phyloP scores from a whole-genome alignment of 2,329 filamentous ascomycete species.

The Zalaria obscura region DNA sequence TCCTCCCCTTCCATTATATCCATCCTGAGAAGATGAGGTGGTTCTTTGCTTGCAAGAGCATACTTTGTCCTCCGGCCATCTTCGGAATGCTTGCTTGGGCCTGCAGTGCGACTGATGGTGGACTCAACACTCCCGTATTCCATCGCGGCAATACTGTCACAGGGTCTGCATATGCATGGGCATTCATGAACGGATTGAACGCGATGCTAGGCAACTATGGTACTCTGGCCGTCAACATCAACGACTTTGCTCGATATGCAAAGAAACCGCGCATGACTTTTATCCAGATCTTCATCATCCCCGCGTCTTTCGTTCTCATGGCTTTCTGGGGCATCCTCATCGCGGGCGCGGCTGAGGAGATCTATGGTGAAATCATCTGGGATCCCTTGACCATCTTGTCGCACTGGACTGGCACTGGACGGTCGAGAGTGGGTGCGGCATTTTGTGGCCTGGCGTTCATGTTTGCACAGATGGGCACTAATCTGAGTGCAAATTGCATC shows the following conservation, averaged over 20 bases:
- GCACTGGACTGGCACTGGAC: conserved; percentile 9
- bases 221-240: conserved; percentile 12
- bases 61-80: conserved; percentile 10
- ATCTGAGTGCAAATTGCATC: conserved; percentile 12
- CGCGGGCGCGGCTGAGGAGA: conserved; percentile 9
- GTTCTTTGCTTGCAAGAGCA: conserved; percentile 11
- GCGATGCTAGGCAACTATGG: conserved; percentile 14
- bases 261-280: conserved; percentile 5
- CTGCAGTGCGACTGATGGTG: conserved; percentile 8
- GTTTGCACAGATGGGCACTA: conserved; percentile 7
- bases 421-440: conserved; percentile 10
- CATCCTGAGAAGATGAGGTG: conserved; percentile 9
- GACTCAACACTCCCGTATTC: conserved; percentile 10
- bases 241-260: conserved; percentile 11
- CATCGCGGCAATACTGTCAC: conserved; percentile 10
- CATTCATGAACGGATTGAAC: conserved; percentile 17
- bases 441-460: conserved; percentile 9
- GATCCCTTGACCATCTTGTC: conserved; percentile 12
- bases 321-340: conserved; percentile 15
- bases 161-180: conserved; percentile 13
- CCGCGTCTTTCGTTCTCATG: conserved; percentile 12
- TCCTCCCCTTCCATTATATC: conserved; percentile 11
- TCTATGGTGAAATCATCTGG: conserved; percentile 11
- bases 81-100: conserved; percentile 10
- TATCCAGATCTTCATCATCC: conserved; percentile 12